Percentiles rank a stretch among this genome's conserved stretches.
These are phyloP conservation scores for Lodderomyces margitis DNA, from an alignment of 1,139 yeast genomes.

Conservation along the genomic window DNA sequence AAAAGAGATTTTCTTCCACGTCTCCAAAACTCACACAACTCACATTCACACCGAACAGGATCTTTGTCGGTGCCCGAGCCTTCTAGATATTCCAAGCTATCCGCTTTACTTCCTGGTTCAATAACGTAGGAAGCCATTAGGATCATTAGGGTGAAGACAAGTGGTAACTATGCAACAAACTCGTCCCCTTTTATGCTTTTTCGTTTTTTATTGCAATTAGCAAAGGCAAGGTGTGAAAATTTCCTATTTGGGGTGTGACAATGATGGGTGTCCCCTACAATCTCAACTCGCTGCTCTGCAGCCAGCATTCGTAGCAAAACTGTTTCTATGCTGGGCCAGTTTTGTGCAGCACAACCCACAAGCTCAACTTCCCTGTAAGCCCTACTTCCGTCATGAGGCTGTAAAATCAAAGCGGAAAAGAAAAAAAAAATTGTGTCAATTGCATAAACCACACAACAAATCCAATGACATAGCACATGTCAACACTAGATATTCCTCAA, in stretches of 20 bases:
- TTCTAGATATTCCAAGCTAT: neutral
- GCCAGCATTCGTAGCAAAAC: too few relatives aligned
- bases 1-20: conserved; percentile 3
- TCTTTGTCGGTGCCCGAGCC: neutral
- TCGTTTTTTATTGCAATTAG: neutral
- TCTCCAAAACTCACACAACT: conserved; percentile 12
- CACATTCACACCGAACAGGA: neutral
- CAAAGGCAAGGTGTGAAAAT: conserved; percentile 8
- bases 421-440: neutral
- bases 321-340: too few relatives aligned
- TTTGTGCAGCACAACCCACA: too few relatives aligned
- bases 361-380: neutral
- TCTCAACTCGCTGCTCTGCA: too few relatives aligned
- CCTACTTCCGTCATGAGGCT: too few relatives aligned
- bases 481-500: conserved; percentile 12
- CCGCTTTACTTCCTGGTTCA: neutral
- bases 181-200: neutral
- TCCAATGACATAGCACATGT: conserved; percentile 8
- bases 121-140: neutral
- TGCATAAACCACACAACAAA: neutral
- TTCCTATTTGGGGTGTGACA: conserved; percentile 15
- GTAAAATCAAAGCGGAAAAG: neutral
- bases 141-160: neutral
- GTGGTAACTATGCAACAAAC: neutral
- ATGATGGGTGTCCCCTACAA: conserved; percentile 5